Evolutionary conservation across 164 flowering plant species (phyloP).

Genomic region (Vitis labrusca): DNA sequence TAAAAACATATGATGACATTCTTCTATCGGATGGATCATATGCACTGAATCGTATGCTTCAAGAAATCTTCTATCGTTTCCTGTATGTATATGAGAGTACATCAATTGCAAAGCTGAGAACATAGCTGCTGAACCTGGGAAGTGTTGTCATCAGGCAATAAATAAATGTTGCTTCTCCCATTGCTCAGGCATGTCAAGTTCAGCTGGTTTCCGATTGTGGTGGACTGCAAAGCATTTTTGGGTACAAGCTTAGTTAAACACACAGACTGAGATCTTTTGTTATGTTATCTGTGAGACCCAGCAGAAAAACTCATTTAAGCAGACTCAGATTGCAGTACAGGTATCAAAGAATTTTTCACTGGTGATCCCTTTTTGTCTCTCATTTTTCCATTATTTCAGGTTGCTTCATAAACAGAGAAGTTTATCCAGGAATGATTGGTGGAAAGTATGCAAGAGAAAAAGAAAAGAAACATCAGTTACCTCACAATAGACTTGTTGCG

Average conservation of each 20-base stretch:
- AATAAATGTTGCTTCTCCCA: conserved; percentile 26
- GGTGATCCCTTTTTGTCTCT: too few species aligned
- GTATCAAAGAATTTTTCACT: too few species aligned
- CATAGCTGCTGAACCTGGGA: conserved; percentile 32
- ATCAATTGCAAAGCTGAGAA: conserved; percentile 40
- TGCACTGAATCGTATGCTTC: conserved; percentile 3
- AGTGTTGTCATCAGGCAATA: conserved; percentile 6
- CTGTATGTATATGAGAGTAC: not conserved
- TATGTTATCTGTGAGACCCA: too few species aligned
- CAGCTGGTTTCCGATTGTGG: conserved; percentile 25
- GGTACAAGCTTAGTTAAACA: conserved; percentile 1
- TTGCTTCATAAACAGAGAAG: too few species aligned
- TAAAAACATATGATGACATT: too few species aligned
- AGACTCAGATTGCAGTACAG: too few species aligned
- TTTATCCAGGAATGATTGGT: too few species aligned
- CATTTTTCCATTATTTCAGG: too few species aligned
- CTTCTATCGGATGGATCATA: too few species aligned
- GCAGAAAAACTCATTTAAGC: too few species aligned
- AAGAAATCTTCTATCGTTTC: not conserved
- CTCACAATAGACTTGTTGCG: conserved; percentile 28
- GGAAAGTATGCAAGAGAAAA: not conserved
- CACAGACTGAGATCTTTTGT: too few species aligned
- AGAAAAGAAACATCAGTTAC: conserved; percentile 22
- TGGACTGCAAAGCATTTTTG: conserved; percentile 41
- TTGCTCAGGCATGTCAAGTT: conserved; percentile 42